Evolutionary conservation across 106 monocot species (phyloP).

Genomic region (Platanthera guangdongensis): DNA sequence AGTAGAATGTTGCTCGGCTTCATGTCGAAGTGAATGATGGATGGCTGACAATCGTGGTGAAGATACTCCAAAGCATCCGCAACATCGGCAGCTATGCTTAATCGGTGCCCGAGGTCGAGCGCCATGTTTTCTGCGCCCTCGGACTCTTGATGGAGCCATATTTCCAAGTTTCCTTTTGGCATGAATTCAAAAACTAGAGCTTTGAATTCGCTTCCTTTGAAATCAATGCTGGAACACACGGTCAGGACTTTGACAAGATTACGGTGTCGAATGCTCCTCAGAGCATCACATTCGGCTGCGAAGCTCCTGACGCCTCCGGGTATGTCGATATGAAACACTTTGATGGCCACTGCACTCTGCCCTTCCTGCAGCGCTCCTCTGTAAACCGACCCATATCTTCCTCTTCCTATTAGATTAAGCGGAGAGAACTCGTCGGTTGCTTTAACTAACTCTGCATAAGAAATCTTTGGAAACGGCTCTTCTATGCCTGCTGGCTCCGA

Average conservation of each 20-base stretch:
- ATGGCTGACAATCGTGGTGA: constrained; percentile 19
- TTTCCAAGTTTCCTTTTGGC: constrained; percentile 28
- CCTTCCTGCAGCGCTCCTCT: background rate
- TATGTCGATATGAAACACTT: constrained; percentile 27
- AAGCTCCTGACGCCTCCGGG: constrained; percentile 33
- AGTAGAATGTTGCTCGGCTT: constrained; percentile 18
- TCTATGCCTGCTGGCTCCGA: background rate
- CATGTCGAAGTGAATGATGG: constrained; percentile 44
- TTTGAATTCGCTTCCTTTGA: constrained; percentile 22
- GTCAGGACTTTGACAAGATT: constrained; percentile 38
- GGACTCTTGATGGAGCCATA: constrained; percentile 19
- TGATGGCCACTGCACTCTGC: constrained; percentile 18
- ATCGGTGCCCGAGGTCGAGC: background rate
- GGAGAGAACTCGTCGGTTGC: constrained; percentile 28
- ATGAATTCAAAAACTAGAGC: constrained; percentile 26
- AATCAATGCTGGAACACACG: constrained; percentile 16
- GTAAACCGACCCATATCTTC: constrained; percentile 26
- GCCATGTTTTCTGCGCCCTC: background rate
- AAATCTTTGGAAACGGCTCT: constrained; percentile 7
- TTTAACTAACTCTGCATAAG: constrained; percentile 18
- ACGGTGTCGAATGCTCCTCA: constrained; percentile 23
- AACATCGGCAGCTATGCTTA: constrained; percentile 44
- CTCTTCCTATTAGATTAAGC: constrained; percentile 19
- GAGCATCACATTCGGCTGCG: constrained; percentile 29
- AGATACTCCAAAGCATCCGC: constrained; percentile 44